Base-by-base conservation (phyloP, 2,329 filamentous ascomycete species). In the Neonectria punicea region DNA sequence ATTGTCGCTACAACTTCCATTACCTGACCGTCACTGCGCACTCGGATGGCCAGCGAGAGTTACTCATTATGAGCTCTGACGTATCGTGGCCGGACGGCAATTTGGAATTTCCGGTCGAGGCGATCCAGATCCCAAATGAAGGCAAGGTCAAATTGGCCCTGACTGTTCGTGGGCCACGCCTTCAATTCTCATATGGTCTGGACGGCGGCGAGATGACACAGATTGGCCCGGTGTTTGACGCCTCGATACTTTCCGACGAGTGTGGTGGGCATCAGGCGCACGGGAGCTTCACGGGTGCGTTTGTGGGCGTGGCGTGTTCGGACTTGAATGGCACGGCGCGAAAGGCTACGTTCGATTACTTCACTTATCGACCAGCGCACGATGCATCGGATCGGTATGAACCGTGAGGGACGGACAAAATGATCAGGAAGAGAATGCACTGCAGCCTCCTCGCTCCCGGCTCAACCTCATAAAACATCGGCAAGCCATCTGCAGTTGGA, bases 1-100 rank as follows among this genome's bases (percentile, higher is more conserved):
- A 90, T 77, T 87, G 84, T 72, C 86, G 87, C 4, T 90, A 81
- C 78, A 90, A 90, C 76, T 90, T 89, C 76, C 90, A 89, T 79
- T 90, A 90, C 69, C 80, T 90, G 6, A 83, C 86, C 0, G 85
- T 90, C 2, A 87, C 87, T 3, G 87, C 87, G 0, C 78, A 87
- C 69, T 78, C 83, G 0, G 83, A 88, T 58, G 87, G 87, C 1
- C 79, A 85, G 66, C 82, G 88, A 10, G 87, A 90, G 74, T 78
- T 90, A 8, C 81, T 88, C 16, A 83, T 90, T 61, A 75, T 88
- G 73, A 81, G 80, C 20, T 89, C 87, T 0, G 86, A 90, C 69
- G 83, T 79, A 0, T 88, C 86, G 0, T 89, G 79, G 77, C 87
- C 87, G 0, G 78, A 84, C 4, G 84, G 86, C 3, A 76, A 79